phyloP scores from a whole-genome alignment of 768 basidiomycete species.

The Suillus variegatus region DNA sequence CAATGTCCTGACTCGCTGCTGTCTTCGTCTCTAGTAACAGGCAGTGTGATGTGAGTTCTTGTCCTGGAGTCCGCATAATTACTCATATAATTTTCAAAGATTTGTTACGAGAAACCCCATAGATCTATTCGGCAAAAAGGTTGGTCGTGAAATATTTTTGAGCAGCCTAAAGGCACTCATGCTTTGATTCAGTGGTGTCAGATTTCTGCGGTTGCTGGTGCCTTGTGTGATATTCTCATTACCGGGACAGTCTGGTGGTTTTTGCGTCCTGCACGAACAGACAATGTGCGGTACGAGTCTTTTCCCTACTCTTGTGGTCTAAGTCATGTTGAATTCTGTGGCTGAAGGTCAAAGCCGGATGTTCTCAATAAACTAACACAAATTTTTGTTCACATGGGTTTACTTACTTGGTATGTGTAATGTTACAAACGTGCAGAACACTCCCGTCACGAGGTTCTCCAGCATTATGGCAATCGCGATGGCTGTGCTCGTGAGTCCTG shows the following conservation, averaged over 20 bases:
- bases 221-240: conserved; percentile 23
- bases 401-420: conserved; percentile 19
- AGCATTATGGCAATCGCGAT: conserved; percentile 17
- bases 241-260: conserved; percentile 18
- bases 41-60: conserved; percentile 2
- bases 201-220: conserved; percentile 15
- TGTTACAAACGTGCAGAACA: neutral
- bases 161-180: neutral
- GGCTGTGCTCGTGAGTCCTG: conserved; percentile 14
- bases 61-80: neutral
- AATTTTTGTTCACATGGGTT: conserved; percentile 22
- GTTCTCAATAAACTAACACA: conserved; percentile 17
- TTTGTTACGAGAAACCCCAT: conserved; percentile 12
- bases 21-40: conserved; percentile 10
- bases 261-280: conserved; percentile 16
- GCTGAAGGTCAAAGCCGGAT: neutral
- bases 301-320: neutral
- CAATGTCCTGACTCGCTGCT: neutral
- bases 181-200: conserved; percentile 11
- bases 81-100: conserved; percentile 8
- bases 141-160: neutral
- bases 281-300: conserved; percentile 13
- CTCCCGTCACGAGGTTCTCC: neutral
- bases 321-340: conserved; percentile 2
- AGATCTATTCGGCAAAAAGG: conserved; percentile 10